Percentiles rank a stretch among this genome's conserved stretches.
phyloP scores from a whole-genome alignment of 345 rosid species.

The Salix purpurea region DNA sequence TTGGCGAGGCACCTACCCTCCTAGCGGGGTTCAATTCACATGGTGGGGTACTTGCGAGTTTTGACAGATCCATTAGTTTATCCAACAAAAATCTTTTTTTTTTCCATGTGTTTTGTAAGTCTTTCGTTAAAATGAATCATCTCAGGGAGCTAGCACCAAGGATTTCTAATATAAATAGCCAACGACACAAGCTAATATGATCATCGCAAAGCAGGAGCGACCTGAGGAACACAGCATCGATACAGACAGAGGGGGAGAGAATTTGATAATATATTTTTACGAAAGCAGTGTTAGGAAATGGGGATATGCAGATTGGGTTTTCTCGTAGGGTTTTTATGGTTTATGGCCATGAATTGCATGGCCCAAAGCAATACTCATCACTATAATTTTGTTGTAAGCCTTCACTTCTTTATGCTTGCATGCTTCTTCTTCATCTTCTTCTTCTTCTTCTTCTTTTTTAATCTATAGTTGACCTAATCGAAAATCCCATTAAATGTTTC shows the following conservation, averaged over 20 bases:
- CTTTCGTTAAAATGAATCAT: too few species aligned
- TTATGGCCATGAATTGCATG: not conserved
- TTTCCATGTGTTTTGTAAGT: too few species aligned
- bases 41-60: too few species aligned
- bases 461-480: not conserved
- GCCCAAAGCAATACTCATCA: not conserved
- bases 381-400: slow-evolving; percentile 18
- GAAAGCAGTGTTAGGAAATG: not conserved
- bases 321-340: not conserved
- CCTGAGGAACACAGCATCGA: not conserved
- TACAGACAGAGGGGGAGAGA: not conserved
- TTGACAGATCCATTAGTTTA: too few species aligned
- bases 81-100: too few species aligned
- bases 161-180: not conserved
- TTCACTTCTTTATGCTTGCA: not conserved
- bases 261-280: not conserved
- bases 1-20: too few species aligned
- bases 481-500: too few species aligned
- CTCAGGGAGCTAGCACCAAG: too few species aligned
- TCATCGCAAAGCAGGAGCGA: not conserved
- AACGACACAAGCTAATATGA: not conserved
- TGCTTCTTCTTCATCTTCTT: not conserved
- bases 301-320: not conserved
- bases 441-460: not conserved
- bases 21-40: too few species aligned